A percentile compares a stretch with the other conserved stretches of the same genome.
Conservation (phyloP, 192 early-diverging fungal genomes). For the Entophlyctis luteolus region DNA sequence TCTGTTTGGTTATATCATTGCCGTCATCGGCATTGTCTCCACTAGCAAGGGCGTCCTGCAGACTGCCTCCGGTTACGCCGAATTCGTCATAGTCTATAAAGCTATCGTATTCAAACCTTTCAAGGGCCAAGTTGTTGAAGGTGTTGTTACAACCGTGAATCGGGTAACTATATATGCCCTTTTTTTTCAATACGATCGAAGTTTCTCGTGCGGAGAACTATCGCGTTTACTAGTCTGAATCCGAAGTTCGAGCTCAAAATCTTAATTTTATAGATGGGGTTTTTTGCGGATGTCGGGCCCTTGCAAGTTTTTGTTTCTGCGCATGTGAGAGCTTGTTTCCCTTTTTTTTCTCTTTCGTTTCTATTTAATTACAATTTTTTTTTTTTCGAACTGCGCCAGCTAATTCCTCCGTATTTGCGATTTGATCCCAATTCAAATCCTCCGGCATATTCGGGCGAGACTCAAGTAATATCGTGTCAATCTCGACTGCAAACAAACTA, state of each 20-base stretch:
- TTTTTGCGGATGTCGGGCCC: conserved; percentile 93
- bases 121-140: conserved; percentile 94
- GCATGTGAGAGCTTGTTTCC: conserved; percentile 49
- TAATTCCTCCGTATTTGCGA: conserved; percentile 83
- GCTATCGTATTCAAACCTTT: conserved; percentile 98
- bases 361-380: background rate
- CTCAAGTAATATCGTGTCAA: conserved; percentile 51
- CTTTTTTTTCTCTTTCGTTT: background rate
- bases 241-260: too few species aligned
- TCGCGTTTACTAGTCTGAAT: too few species aligned
- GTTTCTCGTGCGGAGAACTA: too few species aligned
- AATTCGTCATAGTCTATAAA: conserved; percentile 85
- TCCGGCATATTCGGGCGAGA: conserved; percentile 76
- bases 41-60: conserved; percentile 74
- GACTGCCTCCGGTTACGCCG: conserved; percentile 78
- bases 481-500: background rate
- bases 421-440: conserved; percentile 87
- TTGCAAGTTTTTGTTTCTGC: conserved; percentile 85
- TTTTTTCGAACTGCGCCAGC: conserved; percentile 42
- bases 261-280: conserved; percentile 66
- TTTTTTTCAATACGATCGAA: background rate
- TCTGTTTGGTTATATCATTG: conserved; percentile 86
- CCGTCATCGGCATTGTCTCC: conserved; percentile 71
- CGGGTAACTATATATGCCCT: conserved; percentile 57
- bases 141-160: conserved; percentile 77